Conservation (phyloP, 768 basidiomycete genomes). For the Xerocomellus dryophilus region DNA sequence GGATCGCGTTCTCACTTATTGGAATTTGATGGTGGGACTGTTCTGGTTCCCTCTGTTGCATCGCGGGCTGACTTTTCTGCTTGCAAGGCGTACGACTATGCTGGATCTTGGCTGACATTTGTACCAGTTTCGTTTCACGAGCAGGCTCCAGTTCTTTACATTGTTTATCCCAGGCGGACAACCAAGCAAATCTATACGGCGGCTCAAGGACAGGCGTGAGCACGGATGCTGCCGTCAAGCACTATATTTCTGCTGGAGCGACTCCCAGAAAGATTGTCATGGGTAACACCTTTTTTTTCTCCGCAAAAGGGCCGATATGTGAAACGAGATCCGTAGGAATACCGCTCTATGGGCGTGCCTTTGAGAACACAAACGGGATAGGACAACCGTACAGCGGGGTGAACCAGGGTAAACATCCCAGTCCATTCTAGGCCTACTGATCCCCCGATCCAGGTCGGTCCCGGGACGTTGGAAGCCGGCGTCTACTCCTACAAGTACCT, state of each 20-base stretch:
- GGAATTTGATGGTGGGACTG: conserved; percentile 72
- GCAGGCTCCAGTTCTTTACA: neutral
- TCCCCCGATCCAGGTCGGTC: conserved; percentile 50
- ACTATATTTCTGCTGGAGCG: conserved; percentile 60
- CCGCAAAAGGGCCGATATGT: neutral
- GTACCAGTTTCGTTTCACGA: conserved; percentile 36
- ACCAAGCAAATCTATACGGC: conserved; percentile 69
- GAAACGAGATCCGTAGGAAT: conserved; percentile 43
- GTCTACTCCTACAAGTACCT: conserved; percentile 71
- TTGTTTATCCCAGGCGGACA: conserved; percentile 35
- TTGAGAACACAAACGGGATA: conserved; percentile 65
- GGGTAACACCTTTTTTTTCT: conserved; percentile 36
- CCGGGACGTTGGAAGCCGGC: conserved; percentile 43
- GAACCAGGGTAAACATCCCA: conserved; percentile 15
- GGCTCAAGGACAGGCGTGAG: conserved; percentile 59
- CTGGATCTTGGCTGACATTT: conserved; percentile 72
- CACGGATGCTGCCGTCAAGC: conserved; percentile 64
- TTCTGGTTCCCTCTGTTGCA: neutral
- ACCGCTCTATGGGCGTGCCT: conserved; percentile 78
- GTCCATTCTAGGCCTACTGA: neutral
- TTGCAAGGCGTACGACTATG: conserved; percentile 66
- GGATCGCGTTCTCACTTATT: conserved; percentile 64
- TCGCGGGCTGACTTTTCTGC: neutral
- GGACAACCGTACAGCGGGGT: conserved; percentile 68
- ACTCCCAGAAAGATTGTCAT: conserved; percentile 62